These are phyloP conservation scores for Fagopyrum tataricum DNA, from an alignment of 148 eudicot species.

Conservation along the genomic window DNA sequence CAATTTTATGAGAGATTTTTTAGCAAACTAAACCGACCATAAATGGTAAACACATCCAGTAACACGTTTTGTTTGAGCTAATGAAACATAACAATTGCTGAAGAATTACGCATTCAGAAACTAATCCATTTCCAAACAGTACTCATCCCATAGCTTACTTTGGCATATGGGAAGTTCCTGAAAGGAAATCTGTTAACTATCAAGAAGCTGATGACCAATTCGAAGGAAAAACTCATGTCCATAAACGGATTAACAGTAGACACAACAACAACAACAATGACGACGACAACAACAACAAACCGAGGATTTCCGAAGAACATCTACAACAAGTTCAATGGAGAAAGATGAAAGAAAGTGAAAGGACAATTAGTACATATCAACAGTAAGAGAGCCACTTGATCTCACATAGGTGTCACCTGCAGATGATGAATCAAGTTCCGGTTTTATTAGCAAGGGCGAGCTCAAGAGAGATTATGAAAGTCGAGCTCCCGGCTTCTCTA, in stretches of 20 bases:
- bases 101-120: neutral
- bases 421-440: neutral
- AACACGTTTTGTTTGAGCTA: neutral
- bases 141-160: constrained; percentile 10
- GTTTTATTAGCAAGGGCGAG: constrained; percentile 50
- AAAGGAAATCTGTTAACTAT: neutral
- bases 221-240: neutral
- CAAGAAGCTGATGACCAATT: neutral
- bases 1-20: too few species aligned
- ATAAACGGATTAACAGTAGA: neutral
- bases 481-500: constrained; percentile 62
- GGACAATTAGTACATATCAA: constrained; percentile 11
- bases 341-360: neutral
- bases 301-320: neutral
- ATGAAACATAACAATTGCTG: constrained; percentile 5
- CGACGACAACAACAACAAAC: neutral
- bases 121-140: neutral
- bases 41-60: too few species aligned
- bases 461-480: constrained; percentile 67
- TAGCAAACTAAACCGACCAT: too few species aligned
- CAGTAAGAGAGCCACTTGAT: neutral
- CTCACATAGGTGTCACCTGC: neutral
- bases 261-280: neutral
- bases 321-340: neutral
- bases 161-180: neutral